phyloP scores from a whole-genome alignment of 148 eudicot species.

The Silene latifolia region DNA sequence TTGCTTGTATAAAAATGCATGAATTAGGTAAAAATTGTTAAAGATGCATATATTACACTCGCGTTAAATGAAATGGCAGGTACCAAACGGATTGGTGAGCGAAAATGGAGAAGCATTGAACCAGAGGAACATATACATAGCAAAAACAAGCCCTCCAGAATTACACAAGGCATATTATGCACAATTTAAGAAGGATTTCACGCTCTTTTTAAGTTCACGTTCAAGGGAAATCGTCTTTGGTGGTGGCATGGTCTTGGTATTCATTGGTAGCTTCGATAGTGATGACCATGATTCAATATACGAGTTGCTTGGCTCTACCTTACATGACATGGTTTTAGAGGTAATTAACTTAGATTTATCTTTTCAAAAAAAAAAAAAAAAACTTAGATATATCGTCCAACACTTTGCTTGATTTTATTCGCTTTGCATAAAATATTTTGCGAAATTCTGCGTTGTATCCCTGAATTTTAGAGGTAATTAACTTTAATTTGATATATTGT shows the following conservation, averaged over 20 bases:
- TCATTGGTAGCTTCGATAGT: conserved; percentile 28
- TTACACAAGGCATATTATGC: no score
- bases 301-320: conserved; percentile 30
- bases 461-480: no score
- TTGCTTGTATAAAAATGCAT: background rate
- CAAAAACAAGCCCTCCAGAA: no score
- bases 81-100: conserved; percentile 36
- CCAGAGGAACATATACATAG: no score
- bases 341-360: no score
- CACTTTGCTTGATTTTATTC: no score
- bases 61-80: conserved; percentile 22
- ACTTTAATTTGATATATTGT: no score
- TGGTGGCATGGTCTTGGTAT: conserved; percentile 47
- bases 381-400: no score
- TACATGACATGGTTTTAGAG: conserved; percentile 32
- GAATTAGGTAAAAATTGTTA: background rate
- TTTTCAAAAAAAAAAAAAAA: no score
- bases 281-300: conserved; percentile 18
- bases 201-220: conserved; percentile 39
- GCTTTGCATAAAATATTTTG: no score
- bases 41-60: background rate
- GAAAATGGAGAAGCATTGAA: conserved; percentile 26
- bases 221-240: conserved; percentile 40
- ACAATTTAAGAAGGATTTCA: no score
- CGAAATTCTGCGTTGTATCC: no score